Evolutionary conservation across 768 basidiomycete genomes (phyloP), one percentile per base, ranked within the genome.

Genomic region (Tubosaeta sp.): DNA sequence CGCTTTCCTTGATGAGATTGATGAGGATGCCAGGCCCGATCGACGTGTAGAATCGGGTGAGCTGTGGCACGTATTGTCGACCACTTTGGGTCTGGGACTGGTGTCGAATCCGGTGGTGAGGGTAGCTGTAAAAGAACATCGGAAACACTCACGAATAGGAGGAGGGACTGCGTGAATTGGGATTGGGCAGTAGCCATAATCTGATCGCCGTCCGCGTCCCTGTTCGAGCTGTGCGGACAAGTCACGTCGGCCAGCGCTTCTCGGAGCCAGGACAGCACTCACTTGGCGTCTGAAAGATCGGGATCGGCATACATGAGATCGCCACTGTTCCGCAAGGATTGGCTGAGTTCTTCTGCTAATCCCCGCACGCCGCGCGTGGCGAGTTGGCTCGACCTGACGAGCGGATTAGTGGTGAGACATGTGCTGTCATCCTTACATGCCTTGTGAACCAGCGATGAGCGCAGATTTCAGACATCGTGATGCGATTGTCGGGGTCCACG

Each of bases 41-140:
- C 0, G 76, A 66, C 0, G 85, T 78, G 66, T 91, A 93, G 75
- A 94, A 93, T 0, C 91, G 84, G 1, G 91, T 92, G 16, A 91
- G 76, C 52, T 84, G 79, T 0, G 89, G 86, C 2, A 75, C 84
- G 60, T 91, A 91, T 11, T 83, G 80, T 26, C 72, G 75, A 4
- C 91, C 91, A 1, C 72, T 70, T 71, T 90, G 88, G 0, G 90
- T 91, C 77, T 94, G 88, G 0, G 90, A 88, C 91, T 94, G 59
- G 0, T 17, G 7, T 26, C 19, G 31, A 25, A 38, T 46, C 37
- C 41, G 11, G 12, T 45, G 22, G 27, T 41, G 8, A 53, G 41
- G 25, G 19, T 22, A 35, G 5, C 19, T 2, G 34, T 12, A 7
- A n/a, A 5, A 26, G 5, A 7, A 33, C 1, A 39, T 22, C 27